phyloP scores from a whole-genome alignment of 2,329 filamentous ascomycete genomes.

The Colletotrichum abscissum region DNA sequence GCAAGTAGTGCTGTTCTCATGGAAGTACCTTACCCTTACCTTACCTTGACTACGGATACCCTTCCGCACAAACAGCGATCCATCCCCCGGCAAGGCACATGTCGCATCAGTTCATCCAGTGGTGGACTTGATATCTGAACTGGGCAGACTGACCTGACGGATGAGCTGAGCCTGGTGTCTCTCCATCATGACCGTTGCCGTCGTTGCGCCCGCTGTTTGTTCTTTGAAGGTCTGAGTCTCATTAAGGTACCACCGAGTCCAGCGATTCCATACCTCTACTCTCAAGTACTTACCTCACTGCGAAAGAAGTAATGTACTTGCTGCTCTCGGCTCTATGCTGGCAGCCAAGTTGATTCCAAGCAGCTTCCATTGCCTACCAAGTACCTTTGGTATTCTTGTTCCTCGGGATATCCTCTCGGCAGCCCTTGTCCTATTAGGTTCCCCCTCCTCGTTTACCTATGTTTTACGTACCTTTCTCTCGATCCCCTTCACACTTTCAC shows the following conservation, averaged over 20 bases:
- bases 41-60: not conserved
- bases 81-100: conserved; percentile 5
- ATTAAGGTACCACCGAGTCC: not conserved
- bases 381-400: not conserved
- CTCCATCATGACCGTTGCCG: not conserved
- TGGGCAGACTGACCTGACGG: not conserved
- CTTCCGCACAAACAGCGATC: not conserved
- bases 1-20: conserved; percentile 8
- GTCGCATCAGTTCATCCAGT: not conserved
- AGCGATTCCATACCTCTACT: not conserved
- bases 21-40: too few relatives aligned
- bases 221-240: not conserved
- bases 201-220: not conserved
- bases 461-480: conserved; percentile 27
- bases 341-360: not conserved
- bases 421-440: not conserved
- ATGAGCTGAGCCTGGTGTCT: conserved; percentile 1
- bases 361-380: not conserved
- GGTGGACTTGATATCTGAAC: not conserved
- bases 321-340: not conserved
- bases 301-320: not conserved
- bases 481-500: conserved; percentile 8
- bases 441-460: conserved; percentile 18
- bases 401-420: conserved; percentile 28
- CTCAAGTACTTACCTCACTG: not conserved